A percentile compares a stretch with the other conserved stretches of the same genome.
These are phyloP conservation scores for Paramecium sexaurelia DNA, from an alignment of 73 alveolate species.

Conservation along the genomic window DNA sequence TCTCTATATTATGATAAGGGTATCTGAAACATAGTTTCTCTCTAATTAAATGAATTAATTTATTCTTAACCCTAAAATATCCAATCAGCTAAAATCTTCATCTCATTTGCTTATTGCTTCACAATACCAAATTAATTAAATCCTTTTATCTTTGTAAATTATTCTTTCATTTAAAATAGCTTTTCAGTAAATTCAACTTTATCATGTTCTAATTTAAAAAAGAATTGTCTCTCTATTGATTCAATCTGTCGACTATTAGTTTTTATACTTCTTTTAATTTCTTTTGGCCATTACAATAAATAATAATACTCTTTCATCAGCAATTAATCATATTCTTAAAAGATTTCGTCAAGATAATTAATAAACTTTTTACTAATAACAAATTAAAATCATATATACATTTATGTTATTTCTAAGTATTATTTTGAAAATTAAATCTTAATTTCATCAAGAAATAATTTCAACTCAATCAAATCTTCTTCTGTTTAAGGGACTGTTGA, in stretches of 20 bases:
- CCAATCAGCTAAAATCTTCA: not conserved
- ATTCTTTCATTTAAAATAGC: not conserved
- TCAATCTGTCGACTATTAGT: not conserved
- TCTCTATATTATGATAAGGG: not conserved
- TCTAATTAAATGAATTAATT: constrained; percentile 3
- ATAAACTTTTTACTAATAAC: not conserved
- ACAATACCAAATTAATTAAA: not conserved
- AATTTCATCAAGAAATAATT: constrained; percentile 35
- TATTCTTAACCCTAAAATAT: not conserved
- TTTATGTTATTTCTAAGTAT: not conserved
- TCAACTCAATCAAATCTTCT: not conserved
- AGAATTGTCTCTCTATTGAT: not conserved
- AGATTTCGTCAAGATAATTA: not conserved
- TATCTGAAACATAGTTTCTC: not conserved
- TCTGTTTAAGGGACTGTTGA: constrained; percentile 32
- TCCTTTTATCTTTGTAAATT: not conserved
- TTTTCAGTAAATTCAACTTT: constrained; percentile 12
- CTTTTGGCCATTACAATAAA: not conserved
- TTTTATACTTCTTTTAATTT: not conserved
- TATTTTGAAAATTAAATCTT: not conserved
- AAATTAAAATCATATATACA: not conserved
- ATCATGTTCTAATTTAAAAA: not conserved
- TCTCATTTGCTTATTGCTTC: not conserved
- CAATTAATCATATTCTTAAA: not conserved
- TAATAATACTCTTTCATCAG: not conserved